Evolutionary conservation across 2,329 filamentous ascomycete genomes (phyloP).

Genomic region (Cercospora brassicicola): DNA sequence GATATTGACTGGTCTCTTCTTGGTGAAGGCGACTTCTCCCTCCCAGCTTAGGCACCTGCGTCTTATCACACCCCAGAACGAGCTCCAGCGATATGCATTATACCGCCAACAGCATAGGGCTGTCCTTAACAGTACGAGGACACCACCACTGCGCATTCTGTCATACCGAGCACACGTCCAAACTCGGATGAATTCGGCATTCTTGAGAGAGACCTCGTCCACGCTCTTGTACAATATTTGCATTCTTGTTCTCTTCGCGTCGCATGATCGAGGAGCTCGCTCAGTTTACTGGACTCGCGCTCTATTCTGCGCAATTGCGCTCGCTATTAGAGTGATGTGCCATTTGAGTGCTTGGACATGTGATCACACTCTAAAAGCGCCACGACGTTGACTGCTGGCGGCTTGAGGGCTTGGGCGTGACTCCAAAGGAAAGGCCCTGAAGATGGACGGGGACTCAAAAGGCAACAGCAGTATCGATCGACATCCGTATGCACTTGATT

Average conservation of each 20-base stretch:
- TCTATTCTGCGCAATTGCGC: background rate
- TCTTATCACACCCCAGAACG: background rate
- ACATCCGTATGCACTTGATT: background rate
- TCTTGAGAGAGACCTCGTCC: background rate
- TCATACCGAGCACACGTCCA: background rate
- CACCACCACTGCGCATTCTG: background rate
- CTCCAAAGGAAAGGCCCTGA: background rate
- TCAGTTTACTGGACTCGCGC: background rate
- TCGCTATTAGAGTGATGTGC: background rate
- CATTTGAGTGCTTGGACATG: background rate
- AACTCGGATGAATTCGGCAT: background rate
- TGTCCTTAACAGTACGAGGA: too few species aligned
- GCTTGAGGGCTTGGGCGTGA: background rate
- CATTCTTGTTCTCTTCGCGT: background rate
- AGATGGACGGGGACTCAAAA: background rate
- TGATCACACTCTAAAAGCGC: background rate
- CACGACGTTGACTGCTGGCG: background rate
- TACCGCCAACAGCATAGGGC: background rate
- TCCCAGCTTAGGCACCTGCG: background rate
- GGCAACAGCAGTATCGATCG: background rate
- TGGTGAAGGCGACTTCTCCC: background rate
- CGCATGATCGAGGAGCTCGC: background rate
- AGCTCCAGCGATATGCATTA: background rate
- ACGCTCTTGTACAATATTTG: background rate
- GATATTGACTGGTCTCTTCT: constrained; percentile 10